phyloP scores from a whole-genome alignment of 2,329 filamentous ascomycete species.

The Ceratocystis smalleyi region DNA sequence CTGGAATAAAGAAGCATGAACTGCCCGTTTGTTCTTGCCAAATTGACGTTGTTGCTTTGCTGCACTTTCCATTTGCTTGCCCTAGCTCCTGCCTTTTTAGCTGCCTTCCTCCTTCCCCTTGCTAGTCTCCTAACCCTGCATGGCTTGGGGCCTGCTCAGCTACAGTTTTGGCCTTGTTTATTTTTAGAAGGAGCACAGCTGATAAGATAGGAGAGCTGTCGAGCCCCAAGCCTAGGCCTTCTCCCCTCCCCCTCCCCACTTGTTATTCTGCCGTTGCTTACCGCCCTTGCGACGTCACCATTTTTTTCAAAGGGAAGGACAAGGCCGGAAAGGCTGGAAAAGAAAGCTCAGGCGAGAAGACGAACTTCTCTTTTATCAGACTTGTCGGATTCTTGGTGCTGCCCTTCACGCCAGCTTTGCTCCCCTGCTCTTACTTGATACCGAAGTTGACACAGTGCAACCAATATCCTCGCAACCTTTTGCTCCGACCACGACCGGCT shows the following conservation, averaged over 20 bases:
- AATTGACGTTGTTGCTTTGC: too few relatives aligned
- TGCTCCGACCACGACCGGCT: neutral
- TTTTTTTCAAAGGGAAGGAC: neutral
- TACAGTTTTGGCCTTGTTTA: neutral
- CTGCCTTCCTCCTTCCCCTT: too few relatives aligned
- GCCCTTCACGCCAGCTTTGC: neutral
- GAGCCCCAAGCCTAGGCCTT: too few relatives aligned
- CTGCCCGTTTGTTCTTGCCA: too few relatives aligned
- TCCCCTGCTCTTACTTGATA: neutral
- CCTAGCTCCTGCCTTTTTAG: too few relatives aligned
- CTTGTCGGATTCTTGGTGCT: neutral
- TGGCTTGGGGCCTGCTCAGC: too few relatives aligned
- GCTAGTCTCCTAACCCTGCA: too few relatives aligned
- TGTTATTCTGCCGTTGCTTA: constrained; percentile 1
- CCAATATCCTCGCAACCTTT: too few relatives aligned
- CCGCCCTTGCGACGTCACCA: constrained; percentile 2
- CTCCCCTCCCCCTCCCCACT: neutral
- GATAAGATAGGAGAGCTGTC: neutral
- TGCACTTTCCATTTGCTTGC: too few relatives aligned
- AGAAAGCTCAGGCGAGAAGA: neutral
- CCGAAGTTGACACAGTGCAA: too few relatives aligned
- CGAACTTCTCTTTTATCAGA: neutral
- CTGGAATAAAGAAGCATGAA: too few relatives aligned
- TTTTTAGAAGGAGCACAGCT: neutral
- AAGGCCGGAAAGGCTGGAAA: neutral